Evolutionary conservation across 2,329 filamentous ascomycete species (phyloP).

Genomic region (Colletotrichum higginsianum): DNA sequence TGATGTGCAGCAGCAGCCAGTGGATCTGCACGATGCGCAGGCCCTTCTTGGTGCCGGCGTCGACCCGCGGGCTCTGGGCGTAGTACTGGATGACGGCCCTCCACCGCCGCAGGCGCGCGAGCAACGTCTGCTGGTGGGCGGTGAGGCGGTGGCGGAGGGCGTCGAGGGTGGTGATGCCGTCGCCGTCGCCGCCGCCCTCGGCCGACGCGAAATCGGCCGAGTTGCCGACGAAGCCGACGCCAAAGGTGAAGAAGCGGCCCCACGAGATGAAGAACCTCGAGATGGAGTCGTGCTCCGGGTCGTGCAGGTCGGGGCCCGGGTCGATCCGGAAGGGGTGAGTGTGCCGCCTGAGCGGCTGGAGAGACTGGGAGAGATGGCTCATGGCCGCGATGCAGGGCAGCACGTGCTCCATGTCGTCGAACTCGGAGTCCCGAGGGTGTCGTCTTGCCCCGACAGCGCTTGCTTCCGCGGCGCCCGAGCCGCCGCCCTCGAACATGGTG

Average conservation of each 20-base stretch:
- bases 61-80: not conserved
- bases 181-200: not conserved
- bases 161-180: not conserved
- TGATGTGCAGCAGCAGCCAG: constrained; percentile 29
- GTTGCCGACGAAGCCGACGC: constrained; percentile 30
- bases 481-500: constrained; percentile 12
- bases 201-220: not conserved
- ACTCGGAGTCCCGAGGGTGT: constrained; percentile 12
- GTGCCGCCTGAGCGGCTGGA: constrained; percentile 25
- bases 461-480: too few species aligned
- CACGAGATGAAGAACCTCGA: constrained; percentile 33
- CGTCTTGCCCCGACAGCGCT: too few species aligned
- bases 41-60: constrained; percentile 23
- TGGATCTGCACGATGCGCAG: constrained; percentile 37
- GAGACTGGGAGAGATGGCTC: constrained; percentile 36
- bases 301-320: constrained; percentile 22
- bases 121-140: constrained; percentile 24
- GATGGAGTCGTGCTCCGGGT: constrained; percentile 19
- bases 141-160: constrained; percentile 8
- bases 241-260: constrained; percentile 39
- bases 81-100: constrained; percentile 20
- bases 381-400: constrained; percentile 43
- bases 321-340: constrained; percentile 36
- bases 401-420: constrained; percentile 42
- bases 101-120: constrained; percentile 27